Evolutionary conservation across 768 basidiomycete genomes (phyloP).

Genomic region (Leccinum longicurvipes): DNA sequence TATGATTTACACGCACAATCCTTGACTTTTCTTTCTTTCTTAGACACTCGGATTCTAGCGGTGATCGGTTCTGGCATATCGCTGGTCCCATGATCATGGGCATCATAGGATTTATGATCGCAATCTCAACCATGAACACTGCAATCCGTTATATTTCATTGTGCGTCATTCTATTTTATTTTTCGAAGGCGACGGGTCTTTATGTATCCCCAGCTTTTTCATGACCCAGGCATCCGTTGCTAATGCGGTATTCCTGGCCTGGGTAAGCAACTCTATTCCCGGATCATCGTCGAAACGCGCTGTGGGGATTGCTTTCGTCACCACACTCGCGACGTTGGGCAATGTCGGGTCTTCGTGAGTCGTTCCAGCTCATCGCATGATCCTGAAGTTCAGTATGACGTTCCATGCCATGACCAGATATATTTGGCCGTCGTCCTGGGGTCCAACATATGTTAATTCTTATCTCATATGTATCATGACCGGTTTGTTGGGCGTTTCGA

Average conservation of each 20-base stretch:
- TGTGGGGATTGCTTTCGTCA: slow-evolving; percentile 80
- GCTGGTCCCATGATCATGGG: slow-evolving; percentile 50
- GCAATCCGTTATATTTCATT: slow-evolving; percentile 61
- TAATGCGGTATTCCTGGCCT: slow-evolving; percentile 58
- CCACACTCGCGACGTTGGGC: slow-evolving; percentile 74
- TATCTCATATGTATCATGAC: slow-evolving; percentile 72
- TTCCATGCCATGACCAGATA: slow-evolving; percentile 42
- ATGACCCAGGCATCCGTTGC: slow-evolving; percentile 72
- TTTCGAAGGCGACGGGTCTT: background rate
- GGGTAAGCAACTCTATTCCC: slow-evolving; percentile 58
- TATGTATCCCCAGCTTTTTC: slow-evolving; percentile 50
- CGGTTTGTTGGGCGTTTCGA: slow-evolving; percentile 44
- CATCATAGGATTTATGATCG: slow-evolving; percentile 62
- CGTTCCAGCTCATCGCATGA: slow-evolving; percentile 4
- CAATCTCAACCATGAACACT: slow-evolving; percentile 59
- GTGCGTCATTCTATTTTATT: slow-evolving; percentile 35
- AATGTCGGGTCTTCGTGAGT: slow-evolving; percentile 79
- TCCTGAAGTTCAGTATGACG: background rate
- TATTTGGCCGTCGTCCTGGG: slow-evolving; percentile 66
- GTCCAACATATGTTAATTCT: slow-evolving; percentile 62
- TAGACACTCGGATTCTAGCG: slow-evolving; percentile 67
- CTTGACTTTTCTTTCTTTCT: slow-evolving; percentile 3
- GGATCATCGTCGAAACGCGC: slow-evolving; percentile 84
- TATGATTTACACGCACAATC: background rate
- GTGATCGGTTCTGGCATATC: slow-evolving; percentile 75